A percentile compares a stretch with the other conserved stretches of the same genome.
Evolutionary conservation across 257 asterid species (phyloP).

Genomic region (Fraxinus americana): DNA sequence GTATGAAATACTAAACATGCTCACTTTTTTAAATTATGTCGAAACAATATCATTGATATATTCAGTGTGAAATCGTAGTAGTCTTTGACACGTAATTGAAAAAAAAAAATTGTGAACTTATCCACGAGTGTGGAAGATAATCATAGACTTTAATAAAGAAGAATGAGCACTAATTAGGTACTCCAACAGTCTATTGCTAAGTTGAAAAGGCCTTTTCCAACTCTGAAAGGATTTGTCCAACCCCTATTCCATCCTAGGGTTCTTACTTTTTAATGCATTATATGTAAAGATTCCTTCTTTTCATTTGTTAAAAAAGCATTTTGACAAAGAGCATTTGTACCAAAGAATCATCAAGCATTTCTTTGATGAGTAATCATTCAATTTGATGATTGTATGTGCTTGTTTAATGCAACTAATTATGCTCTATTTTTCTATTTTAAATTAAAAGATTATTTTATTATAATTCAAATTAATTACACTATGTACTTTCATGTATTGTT

Average conservation of each 20-base stretch:
- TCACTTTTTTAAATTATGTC: too few species aligned
- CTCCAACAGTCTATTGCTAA: not conserved
- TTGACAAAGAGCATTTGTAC: constrained; percentile 10
- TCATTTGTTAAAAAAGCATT: not conserved
- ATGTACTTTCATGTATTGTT: not conserved
- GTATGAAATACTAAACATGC: too few species aligned
- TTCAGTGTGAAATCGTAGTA: not conserved
- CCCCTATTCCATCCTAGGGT: constrained; percentile 21
- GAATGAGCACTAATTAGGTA: constrained; percentile 6
- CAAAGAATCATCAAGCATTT: constrained; percentile 11
- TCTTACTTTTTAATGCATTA: constrained; percentile 8
- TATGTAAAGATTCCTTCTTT: constrained; percentile 18
- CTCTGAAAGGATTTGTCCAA: constrained; percentile 17
- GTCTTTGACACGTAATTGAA: not conserved
- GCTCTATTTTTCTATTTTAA: constrained; percentile 9
- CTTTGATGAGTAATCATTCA: constrained; percentile 31
- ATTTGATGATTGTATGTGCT: constrained; percentile 39
- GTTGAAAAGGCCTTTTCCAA: constrained; percentile 35
- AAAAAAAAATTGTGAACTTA: not conserved
- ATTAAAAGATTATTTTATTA: not conserved
- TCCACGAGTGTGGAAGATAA: not conserved
- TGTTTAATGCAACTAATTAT: constrained; percentile 36
- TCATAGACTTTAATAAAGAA: not conserved
- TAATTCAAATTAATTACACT: not conserved
- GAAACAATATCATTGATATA: too few species aligned